A percentile compares a stretch with the other conserved stretches of the same genome.
These are phyloP conservation scores for Xylaria cubensis DNA, from an alignment of 495 filamentous ascomycete genomes.

Conservation along the genomic window DNA sequence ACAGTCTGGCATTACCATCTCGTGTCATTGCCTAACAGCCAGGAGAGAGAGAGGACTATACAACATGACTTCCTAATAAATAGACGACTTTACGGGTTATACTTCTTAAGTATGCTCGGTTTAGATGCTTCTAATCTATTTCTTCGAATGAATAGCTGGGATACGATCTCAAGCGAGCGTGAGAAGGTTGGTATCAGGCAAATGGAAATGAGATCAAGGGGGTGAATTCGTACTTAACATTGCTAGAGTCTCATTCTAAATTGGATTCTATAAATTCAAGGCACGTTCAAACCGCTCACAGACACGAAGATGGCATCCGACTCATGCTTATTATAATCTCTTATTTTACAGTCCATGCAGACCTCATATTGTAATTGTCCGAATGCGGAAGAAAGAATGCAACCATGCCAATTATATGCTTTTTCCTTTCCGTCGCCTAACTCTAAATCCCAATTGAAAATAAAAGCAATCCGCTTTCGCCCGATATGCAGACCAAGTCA, in stretches of 20 bases:
- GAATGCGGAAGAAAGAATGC: not conserved
- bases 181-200: too few relatives aligned
- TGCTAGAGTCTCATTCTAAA: not conserved
- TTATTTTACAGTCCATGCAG: slow-evolving; percentile 5
- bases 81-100: too few relatives aligned
- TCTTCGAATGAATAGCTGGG: too few relatives aligned
- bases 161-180: too few relatives aligned
- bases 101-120: too few relatives aligned
- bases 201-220: not conserved
- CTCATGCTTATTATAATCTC: slow-evolving; percentile 13
- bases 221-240: not conserved
- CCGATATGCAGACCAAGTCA: slow-evolving; percentile 9
- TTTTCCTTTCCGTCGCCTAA: not conserved
- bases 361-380: not conserved
- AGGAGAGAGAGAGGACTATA: too few relatives aligned
- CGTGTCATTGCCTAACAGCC: too few relatives aligned
- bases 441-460: not conserved
- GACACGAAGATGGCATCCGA: not conserved
- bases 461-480: not conserved
- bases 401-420: slow-evolving; percentile 15
- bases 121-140: too few relatives aligned
- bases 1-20: too few relatives aligned
- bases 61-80: too few relatives aligned
- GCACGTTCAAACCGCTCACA: too few relatives aligned
- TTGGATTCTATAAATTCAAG: not conserved